Evolutionary conservation across 495 filamentous ascomycete genomes (phyloP).

Genomic region (Astrocystis sublimbata): DNA sequence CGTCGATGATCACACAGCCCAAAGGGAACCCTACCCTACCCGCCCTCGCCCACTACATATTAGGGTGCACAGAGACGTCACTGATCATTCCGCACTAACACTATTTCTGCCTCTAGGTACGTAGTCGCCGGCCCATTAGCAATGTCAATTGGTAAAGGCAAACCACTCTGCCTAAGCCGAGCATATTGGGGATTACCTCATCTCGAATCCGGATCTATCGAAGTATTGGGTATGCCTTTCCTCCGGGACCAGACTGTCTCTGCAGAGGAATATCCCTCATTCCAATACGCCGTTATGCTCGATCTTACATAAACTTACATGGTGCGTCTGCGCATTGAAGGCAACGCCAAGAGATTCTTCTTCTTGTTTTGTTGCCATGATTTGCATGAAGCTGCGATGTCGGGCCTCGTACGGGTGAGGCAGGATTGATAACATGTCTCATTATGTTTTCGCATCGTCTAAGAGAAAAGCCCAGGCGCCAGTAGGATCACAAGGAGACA

Average conservation of each 20-base stretch:
- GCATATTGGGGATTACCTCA: background rate
- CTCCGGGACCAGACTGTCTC: background rate
- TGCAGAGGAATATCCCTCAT: background rate
- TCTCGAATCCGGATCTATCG: background rate
- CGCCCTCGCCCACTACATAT: background rate
- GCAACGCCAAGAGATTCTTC: background rate
- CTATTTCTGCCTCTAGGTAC: background rate
- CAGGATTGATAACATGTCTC: slow-evolving; percentile 10
- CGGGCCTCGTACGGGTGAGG: background rate
- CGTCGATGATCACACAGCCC: background rate
- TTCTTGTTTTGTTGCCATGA: background rate
- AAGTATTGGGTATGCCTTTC: background rate
- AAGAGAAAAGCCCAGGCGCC: slow-evolving; percentile 19
- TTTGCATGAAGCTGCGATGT: slow-evolving; percentile 4
- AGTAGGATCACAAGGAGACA: slow-evolving; percentile 21
- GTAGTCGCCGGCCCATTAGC: background rate
- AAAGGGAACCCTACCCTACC: too few relatives aligned
- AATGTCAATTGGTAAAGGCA: slow-evolving; percentile 1
- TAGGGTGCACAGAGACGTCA: slow-evolving; percentile 1
- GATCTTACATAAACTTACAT: background rate
- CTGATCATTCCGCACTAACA: background rate
- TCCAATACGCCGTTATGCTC: background rate
- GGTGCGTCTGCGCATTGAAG: background rate
- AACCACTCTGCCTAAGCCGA: slow-evolving; percentile 7
- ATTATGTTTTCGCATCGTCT: slow-evolving; percentile 20